Evolutionary conservation across 1,139 yeast genomes (phyloP), one percentile per base, ranked within the genome.

Genomic region (Candida sojae): DNA sequence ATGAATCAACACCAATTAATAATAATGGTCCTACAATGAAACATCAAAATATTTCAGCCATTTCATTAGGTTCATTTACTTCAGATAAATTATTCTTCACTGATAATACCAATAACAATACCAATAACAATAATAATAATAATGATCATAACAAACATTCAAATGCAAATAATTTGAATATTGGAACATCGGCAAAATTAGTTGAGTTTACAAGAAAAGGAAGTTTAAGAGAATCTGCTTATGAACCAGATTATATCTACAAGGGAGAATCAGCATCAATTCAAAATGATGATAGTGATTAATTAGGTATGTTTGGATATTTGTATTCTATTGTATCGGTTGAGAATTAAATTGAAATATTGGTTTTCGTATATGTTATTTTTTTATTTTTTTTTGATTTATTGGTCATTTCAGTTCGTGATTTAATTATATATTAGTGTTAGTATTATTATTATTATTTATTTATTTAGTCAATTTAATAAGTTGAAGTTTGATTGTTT

Each of bases 131-230:
- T 39, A 54, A 52, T 42, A 57, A 56, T 6, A 45, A 52, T 21
- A 48, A 42, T 50, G 56, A 26, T 47, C 53, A 36, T 43, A 10
- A 21, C 23, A 23, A 43, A 53, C 44, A 48, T 56, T 6, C 42
- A 48, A 25, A 46, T 44, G 37, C 43, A 11, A 39, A 34, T 31
- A 33, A 17, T 12, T 12, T 41, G 25, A 46, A 33, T 26, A 43
- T 39, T 38, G 43, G 44, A 48, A 13, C 65, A 66, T 32, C 42
- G 43, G 83, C 82, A 10, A 77, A 80, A 57, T 64, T 80, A 51
- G 82, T 80, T 43, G 80, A 80, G 48, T 80, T 80, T 55, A 77
- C 82, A 7, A 65, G 82, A 57, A 73, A 73, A 54, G 78, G 77
- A 30, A 71, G 80, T 58, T 65, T 70, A 56, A 64, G 74, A 53